Evolutionary conservation across 768 basidiomycete species (phyloP), one percentile per base, ranked within the genome.

Genomic region (Termitomyces sp.): DNA sequence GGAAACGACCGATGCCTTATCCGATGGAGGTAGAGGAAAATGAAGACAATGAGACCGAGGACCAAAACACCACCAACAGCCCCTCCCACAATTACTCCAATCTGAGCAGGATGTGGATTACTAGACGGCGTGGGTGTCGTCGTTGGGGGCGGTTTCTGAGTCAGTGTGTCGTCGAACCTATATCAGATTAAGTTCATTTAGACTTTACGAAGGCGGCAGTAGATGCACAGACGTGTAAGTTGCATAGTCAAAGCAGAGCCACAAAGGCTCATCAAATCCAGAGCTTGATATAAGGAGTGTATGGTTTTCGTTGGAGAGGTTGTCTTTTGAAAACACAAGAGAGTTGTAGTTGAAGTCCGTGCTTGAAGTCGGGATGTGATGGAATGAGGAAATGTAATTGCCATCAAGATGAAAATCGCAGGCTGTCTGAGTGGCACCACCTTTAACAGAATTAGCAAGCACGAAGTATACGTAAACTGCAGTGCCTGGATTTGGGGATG

Each of bases 191-290:
- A 11, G 11, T 8, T 37, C 16, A 37, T 37, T 37, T 14, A 16
- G 2, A 14, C 35, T 37, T 16, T 16, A 8, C 16, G 1, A 37
- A 37, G 14, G 16, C 16, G 16, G 14, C 12, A 37, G 14, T 4
- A 37, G 14, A 37, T 37, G 35, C 5, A 37, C 35, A 53, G 56
- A 75, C 75, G 73, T 75, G 60, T 77, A 77, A 27, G 70, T 69
- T 14, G 73, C 74, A 63, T 74, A 77, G 59, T 77, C 74, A 60
- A 77, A 77, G 48, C 68, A 72, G 25, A 74, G 63, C 53, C 66
- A 77, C 19, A 72, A 62, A 35, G 66, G 56, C n/a, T 62, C 57
- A 42, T 68, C 57, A 1, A 66, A 52, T 9, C 69, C 73, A 8
- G 69, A 65, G 1, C 71, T 73, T 1, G 68, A 65, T 52, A 77